phyloP scores from a whole-genome alignment of 2,329 filamentous ascomycete genomes.

The Coniella vitis region DNA sequence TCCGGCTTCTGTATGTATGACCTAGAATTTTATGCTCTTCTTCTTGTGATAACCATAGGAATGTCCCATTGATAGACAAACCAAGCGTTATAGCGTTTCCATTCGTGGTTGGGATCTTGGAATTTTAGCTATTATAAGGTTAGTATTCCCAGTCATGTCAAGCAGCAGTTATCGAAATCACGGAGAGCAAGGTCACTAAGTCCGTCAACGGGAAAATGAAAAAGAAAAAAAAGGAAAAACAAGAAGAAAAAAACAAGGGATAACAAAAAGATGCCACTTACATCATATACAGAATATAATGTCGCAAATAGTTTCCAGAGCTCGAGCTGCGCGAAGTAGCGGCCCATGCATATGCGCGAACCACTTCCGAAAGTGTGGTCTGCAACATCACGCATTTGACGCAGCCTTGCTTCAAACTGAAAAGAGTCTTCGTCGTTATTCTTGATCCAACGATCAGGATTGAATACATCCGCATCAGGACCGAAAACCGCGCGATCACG shows the following conservation, averaged over 20 bases:
- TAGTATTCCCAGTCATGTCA: neutral
- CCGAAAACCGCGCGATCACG: conserved; percentile 2
- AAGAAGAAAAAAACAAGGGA: neutral
- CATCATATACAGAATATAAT: conserved; percentile 6
- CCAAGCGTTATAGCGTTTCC: conserved; percentile 4
- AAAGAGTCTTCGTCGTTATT: neutral
- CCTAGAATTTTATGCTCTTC: neutral
- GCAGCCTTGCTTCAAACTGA: neutral
- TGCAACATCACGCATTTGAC: conserved; percentile 2
- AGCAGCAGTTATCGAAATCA: too few species aligned
- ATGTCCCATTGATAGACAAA: conserved; percentile 6
- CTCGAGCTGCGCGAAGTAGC: conserved; percentile 5
- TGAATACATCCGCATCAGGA: conserved; percentile 1
- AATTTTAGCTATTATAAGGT: neutral
- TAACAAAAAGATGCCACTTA: neutral
- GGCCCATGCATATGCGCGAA: conserved; percentile 3
- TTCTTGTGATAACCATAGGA: conserved; percentile 2
- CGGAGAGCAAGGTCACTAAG: neutral
- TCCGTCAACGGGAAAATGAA: rapidly evolving
- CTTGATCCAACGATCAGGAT: conserved; percentile 5
- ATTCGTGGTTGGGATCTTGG: neutral
- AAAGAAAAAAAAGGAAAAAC: neutral
- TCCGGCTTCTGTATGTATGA: too few species aligned
- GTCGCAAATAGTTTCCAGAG: conserved; percentile 11
- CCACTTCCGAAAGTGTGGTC: conserved; percentile 5